Conservation (phyloP, 2,329 filamentous ascomycete species). For the Colletotrichum sublineola region DNA sequence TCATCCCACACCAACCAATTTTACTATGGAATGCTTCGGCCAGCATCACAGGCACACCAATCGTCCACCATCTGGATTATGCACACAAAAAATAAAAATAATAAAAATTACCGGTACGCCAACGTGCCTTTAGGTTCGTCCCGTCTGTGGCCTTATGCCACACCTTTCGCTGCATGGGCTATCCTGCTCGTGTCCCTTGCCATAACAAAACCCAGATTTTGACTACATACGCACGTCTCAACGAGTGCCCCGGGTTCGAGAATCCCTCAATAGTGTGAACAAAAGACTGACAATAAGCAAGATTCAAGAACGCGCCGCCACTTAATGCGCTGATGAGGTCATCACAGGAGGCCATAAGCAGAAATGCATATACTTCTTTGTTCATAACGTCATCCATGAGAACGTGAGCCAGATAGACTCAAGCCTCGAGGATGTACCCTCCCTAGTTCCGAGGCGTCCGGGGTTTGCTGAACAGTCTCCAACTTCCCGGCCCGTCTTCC, state of each 20-base stretch:
- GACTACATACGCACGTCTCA: slow-evolving; percentile 16
- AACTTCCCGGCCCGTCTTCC: background rate
- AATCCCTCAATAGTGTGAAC: background rate
- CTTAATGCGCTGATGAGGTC: background rate
- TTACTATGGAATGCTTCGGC: slow-evolving; percentile 13
- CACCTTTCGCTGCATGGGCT: background rate
- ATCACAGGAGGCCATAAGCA: background rate
- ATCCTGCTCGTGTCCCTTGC: background rate
- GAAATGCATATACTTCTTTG: too few species aligned
- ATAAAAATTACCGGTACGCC: too few species aligned
- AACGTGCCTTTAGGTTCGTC: background rate
- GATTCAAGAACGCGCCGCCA: background rate
- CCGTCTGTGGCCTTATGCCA: background rate
- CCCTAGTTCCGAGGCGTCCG: background rate
- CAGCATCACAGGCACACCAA: background rate
- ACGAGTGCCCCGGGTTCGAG: slow-evolving; percentile 8
- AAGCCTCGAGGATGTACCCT: background rate
- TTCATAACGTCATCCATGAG: too few species aligned
- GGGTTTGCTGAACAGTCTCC: background rate
- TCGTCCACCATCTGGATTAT: slow-evolving; percentile 10
- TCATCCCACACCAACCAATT: background rate
- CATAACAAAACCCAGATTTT: background rate
- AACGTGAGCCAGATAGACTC: background rate
- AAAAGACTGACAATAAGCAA: background rate
- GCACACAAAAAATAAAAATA: background rate